Base-by-base conservation (phyloP, 345 rosid genomes). In the Melaleuca quinquenervia region DNA sequence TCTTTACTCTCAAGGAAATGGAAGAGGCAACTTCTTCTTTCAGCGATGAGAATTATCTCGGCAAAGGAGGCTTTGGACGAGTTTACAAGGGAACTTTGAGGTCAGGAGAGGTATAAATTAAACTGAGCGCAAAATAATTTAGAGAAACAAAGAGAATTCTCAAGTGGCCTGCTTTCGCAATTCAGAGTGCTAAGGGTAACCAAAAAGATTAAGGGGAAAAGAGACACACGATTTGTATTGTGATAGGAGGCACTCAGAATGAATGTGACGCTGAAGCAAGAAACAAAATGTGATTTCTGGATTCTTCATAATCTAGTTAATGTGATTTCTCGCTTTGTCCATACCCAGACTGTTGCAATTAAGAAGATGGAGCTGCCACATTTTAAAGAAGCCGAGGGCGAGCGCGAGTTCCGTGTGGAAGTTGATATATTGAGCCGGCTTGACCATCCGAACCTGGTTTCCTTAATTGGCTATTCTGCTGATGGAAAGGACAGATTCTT, bases 391-490 rank as follows among this genome's bases (percentile, higher is more conserved):
- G 97, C 98, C 2, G 98, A 95, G 78, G 98, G 99, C 74, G 98
- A 96, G 86, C 90, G 95, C 8, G 99, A 96, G 86, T 96, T 95
- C 84, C 98, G 98, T 7, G 98, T 95, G 64, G 99, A 96, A 89
- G 98, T 96, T 56, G 99, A 96, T 86, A 95, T 96, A 88, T 85
- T 96, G 91, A 97, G 99, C 94, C 93, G 98, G 90, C 96, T 97
- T 45, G 94, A 96, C 87, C 98, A 97, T 86, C 96, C 96, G 74
- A 95, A 95, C 91, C 93, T 97, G 87, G 98, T 97, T 15, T 93
- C 98, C 60, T 88, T 96, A 91, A 95, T 94, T 84, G 99, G 98
- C 84, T 97, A 97, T 86, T 94, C 97, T 76, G 99, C 98, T 60
- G 98, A 97, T 86, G 97, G 99, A 80, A 94, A 95, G 93, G 90